Evolutionary conservation across 805 yeast genomes (phyloP), one percentile per base, ranked within the genome.

Genomic region (Candida silvicultrix): DNA sequence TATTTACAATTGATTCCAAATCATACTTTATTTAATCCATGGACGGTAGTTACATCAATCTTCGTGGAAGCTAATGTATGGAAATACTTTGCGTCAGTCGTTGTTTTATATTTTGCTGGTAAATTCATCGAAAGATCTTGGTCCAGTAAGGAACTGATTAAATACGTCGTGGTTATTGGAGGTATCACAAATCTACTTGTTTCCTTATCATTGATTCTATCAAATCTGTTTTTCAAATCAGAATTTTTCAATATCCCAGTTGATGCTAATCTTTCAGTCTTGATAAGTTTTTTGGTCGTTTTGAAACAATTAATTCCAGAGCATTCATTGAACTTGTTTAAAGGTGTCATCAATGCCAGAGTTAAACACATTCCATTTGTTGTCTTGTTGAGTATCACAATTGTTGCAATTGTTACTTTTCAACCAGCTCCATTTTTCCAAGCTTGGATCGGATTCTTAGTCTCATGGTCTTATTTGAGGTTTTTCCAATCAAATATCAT

Each of bases 401-500:
- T 66, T 0, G 5, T 59, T 21, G 57, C 77, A 32, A 45, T 57
- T 41, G 20, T 58, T 45, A 37, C 57, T 38, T 50, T 56, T 43
- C 56, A 70, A 19, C 64, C 75, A 28, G 70, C 74, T 49, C 84
- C 87, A 42, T 66, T 74, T 37, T 52, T 83, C 6, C 88, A 88
- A 14, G 67, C 81, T 8, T 65, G 70, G 68, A 39, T 62, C 20
- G 80, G 83, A 41, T 89, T 90, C 55, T 64, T 86, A 42, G 68
- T 79, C 2, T 71, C 90, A 16, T 90, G 92, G 87, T 59, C 67
- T 41, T 92, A 89, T 60, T 70, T 90, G 54, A 74, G 98, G 53
- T 90, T 88, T 63, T 81, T 68, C 68, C 94, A 89, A 57, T 58
- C 74, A 15, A 73, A 77, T 40, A 65, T 69, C n/a, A 62, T 68